A percentile compares a stretch with the other conserved stretches of the same genome.
Conservation (phyloP, 192 early-diverging fungal genomes). For the Backusella tuberculispora region DNA sequence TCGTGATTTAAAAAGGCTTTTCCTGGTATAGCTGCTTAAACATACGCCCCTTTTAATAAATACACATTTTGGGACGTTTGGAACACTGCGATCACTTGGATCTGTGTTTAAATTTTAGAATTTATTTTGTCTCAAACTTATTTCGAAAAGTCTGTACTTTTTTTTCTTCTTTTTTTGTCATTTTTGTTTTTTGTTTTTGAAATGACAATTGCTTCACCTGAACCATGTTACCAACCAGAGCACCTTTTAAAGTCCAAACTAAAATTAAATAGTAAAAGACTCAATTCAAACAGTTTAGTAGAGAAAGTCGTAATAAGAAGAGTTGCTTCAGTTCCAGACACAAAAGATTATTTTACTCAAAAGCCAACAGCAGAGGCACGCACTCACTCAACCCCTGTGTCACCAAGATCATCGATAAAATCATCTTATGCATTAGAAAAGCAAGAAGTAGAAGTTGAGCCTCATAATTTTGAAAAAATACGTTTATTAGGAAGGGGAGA, state of each 20-base stretch:
- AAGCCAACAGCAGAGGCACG: neutral
- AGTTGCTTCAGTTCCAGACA: slow-evolving; percentile 9
- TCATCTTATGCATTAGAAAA: slow-evolving; percentile 25
- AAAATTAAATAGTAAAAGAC: neutral
- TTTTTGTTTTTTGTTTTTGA: neutral
- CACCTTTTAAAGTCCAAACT: neutral
- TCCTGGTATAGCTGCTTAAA: slow-evolving; percentile 24
- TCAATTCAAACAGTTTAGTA: neutral
- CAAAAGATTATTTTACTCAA: slow-evolving; percentile 2
- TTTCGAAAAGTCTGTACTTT: neutral
- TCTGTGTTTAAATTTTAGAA: no score
- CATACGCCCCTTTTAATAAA: no score
- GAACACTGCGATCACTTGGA: no score
- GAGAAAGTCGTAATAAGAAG: neutral
- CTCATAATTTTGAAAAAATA: slow-evolving; percentile 27
- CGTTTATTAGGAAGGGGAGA: slow-evolving; percentile 37
- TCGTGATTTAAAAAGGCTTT: neutral
- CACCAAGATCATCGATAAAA: slow-evolving; percentile 5
- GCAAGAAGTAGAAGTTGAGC: slow-evolving; percentile 11
- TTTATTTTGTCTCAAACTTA: no score
- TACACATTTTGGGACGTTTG: no score
- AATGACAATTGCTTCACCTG: slow-evolving; percentile 23
- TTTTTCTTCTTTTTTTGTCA: neutral
- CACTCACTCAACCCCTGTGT: neutral
- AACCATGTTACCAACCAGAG: slow-evolving; percentile 28